Percentiles rank a stretch among this genome's conserved stretches.
Conservation (phyloP, 345 rosid genomes). For the Syzygium aromaticum region DNA sequence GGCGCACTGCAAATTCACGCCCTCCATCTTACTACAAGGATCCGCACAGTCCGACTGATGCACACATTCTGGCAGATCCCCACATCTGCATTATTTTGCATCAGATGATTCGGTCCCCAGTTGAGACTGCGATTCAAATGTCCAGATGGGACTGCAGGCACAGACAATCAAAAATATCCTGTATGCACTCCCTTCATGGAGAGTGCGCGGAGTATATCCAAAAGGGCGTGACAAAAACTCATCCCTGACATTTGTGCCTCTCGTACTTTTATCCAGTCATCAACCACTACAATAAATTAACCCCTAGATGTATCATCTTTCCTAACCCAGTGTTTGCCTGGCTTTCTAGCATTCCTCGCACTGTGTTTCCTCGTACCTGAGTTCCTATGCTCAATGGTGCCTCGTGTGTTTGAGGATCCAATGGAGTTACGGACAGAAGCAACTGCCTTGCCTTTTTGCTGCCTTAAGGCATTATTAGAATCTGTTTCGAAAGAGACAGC, state of each 20-base stretch:
- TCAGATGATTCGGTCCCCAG: neutral
- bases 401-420: conserved; percentile 20
- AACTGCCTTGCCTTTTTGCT: neutral
- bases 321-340: conserved; percentile 32
- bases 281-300: neutral
- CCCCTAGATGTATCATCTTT: conserved; percentile 14
- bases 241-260: neutral
- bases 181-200: neutral
- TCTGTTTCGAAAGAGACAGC: conserved; percentile 11
- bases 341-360: conserved; percentile 20
- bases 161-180: neutral
- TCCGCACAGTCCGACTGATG: neutral
- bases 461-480: conserved; percentile 3
- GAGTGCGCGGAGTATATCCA: neutral
- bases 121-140: neutral
- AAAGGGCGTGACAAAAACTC: neutral
- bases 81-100: neutral
- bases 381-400: conserved; percentile 14
- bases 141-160: neutral
- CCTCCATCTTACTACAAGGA: neutral
- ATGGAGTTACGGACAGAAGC: neutral
- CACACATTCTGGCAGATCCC: neutral
- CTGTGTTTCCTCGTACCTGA: conserved; percentile 13
- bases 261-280: neutral
- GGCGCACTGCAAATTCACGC: neutral